Evolutionary conservation across 805 yeast species (phyloP).

Genomic region (Candida ficus): DNA sequence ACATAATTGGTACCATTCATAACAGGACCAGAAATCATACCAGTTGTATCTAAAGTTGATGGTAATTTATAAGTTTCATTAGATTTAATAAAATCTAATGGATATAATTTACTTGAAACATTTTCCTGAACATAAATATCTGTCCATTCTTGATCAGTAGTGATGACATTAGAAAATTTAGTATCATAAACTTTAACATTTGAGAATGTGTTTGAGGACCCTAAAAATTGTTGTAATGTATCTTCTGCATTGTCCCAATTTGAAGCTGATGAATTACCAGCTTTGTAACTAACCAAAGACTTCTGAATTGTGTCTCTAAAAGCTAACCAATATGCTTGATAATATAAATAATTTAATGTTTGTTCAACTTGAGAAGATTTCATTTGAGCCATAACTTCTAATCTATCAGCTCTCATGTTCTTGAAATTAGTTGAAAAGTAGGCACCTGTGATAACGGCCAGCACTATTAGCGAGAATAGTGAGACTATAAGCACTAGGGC

Average conservation of each 20-base stretch:
- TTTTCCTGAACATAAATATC: slow-evolving; percentile 28
- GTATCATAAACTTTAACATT: slow-evolving; percentile 67
- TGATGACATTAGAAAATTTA: slow-evolving; percentile 41
- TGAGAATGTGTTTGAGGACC: slow-evolving; percentile 57
- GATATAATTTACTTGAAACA: slow-evolving; percentile 38
- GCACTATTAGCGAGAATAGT: slow-evolving; percentile 59
- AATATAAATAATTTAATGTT: slow-evolving; percentile 54
- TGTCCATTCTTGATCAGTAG: slow-evolving; percentile 37
- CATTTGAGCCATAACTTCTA: slow-evolving; percentile 73
- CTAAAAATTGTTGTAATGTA: slow-evolving; percentile 55
- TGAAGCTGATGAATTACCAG: slow-evolving; percentile 60
- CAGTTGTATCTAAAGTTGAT: slow-evolving; percentile 35
- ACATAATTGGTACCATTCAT: slow-evolving; percentile 40
- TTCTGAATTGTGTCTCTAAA: slow-evolving; percentile 54
- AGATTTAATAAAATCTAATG: slow-evolving; percentile 34
- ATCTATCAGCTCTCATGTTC: slow-evolving; percentile 59
- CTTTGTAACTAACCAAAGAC: slow-evolving; percentile 57
- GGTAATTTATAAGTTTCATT: slow-evolving; percentile 37
- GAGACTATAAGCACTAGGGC: slow-evolving; percentile 66
- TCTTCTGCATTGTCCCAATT: slow-evolving; percentile 42
- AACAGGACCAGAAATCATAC: slow-evolving; percentile 66
- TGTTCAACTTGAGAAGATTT: slow-evolving; percentile 78
- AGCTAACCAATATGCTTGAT: slow-evolving; percentile 63
- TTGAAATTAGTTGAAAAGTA: slow-evolving; percentile 64
- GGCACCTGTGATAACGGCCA: slow-evolving; percentile 72